phyloP scores from a whole-genome alignment of 495 filamentous ascomycete species.

The Elasticomyces elasticus region DNA sequence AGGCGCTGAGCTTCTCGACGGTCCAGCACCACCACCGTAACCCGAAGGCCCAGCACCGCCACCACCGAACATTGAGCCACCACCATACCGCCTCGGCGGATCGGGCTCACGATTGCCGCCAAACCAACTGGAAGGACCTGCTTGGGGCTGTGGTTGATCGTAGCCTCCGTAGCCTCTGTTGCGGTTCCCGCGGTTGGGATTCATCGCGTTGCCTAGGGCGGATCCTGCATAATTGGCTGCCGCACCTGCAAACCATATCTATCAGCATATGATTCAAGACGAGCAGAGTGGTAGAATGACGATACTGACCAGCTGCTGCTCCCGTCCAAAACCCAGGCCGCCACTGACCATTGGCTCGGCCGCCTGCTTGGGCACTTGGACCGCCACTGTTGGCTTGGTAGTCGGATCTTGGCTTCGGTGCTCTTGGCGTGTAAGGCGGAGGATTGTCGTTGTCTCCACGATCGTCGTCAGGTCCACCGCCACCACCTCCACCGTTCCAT shows the following conservation, averaged over 20 bases:
- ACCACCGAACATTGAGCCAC: conserved; percentile 34
- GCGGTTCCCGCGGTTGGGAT: conserved; percentile 4
- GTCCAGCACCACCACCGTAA: conserved; percentile 32
- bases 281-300: not conserved
- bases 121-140: conserved; percentile 14
- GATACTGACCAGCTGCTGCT: conserved; percentile 36
- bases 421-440: conserved; percentile 50
- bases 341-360: conserved; percentile 43
- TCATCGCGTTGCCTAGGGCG: conserved; percentile 4
- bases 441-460: conserved; percentile 46
- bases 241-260: conserved; percentile 38
- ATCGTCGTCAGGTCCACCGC: conserved; percentile 43
- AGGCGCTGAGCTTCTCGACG: conserved; percentile 40
- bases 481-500: conserved; percentile 31
- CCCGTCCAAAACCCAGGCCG: conserved; percentile 86
- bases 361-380: conserved; percentile 4
- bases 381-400: conserved; percentile 19
- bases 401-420: conserved; percentile 18
- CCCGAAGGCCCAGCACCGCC: conserved; percentile 34
- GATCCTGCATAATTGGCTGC: conserved; percentile 60
- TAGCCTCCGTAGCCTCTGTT: not conserved
- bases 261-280: not conserved
- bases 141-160: not conserved
- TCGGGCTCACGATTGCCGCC: not conserved
- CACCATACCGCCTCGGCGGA: not conserved